Conservation (phyloP, 495 filamentous ascomycete species). For the Hypoxylon rickii region DNA sequence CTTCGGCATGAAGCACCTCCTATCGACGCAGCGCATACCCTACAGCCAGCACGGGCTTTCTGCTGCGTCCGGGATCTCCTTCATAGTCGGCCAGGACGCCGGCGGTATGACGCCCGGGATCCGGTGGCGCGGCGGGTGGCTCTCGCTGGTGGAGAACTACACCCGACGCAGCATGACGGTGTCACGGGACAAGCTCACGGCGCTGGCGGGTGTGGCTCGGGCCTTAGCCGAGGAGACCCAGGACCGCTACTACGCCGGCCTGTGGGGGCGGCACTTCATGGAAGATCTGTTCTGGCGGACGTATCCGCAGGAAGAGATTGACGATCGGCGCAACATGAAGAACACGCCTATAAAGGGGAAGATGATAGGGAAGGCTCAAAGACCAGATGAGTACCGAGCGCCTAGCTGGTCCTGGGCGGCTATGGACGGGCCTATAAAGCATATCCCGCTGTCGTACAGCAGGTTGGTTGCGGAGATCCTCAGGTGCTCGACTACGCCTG, state of each 20-base stretch:
- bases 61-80: conserved; percentile 11
- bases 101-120: background rate
- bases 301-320: conserved; percentile 12
- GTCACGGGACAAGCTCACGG: conserved; percentile 15
- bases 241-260: conserved; percentile 7
- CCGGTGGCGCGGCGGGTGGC: conserved; percentile 15
- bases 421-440: conserved; percentile 16
- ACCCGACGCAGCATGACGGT: conserved; percentile 16
- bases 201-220: conserved; percentile 28
- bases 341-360: conserved; percentile 9
- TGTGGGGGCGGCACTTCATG: conserved; percentile 23
- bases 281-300: conserved; percentile 22
- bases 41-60: conserved; percentile 10
- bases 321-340: conserved; percentile 8
- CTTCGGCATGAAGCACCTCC: conserved; percentile 21
- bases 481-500: conserved; percentile 4
- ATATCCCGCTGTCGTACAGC: conserved; percentile 21
- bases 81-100: conserved; percentile 15
- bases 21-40: conserved; percentile 11
- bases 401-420: conserved; percentile 21
- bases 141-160: conserved; percentile 17
- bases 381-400: conserved; percentile 3
- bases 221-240: conserved; percentile 57
- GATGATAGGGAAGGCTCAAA: conserved; percentile 1
- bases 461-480: conserved; percentile 1